Evolutionary conservation across 805 yeast genomes (phyloP).

Genomic region (Ogataea salicorniae): DNA sequence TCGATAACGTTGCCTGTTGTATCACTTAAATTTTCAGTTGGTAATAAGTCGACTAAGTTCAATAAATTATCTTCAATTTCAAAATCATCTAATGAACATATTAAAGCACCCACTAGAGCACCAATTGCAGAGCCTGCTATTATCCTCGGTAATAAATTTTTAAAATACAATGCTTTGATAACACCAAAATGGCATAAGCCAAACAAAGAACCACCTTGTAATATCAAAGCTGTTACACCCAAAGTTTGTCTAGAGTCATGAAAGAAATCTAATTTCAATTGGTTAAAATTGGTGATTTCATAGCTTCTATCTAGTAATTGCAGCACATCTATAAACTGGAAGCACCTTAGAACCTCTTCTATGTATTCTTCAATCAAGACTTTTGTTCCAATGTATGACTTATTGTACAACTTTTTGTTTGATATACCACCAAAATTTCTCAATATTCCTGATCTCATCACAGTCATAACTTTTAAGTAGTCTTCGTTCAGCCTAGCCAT

Average conservation of each 20-base stretch:
- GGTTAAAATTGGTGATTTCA: slow-evolving; percentile 43
- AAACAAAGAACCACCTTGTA: slow-evolving; percentile 94
- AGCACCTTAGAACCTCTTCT: slow-evolving; percentile 63
- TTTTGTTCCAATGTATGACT: slow-evolving; percentile 86
- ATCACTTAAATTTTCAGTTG: slow-evolving; percentile 22
- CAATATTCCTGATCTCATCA: slow-evolving; percentile 75
- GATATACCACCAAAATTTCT: slow-evolving; percentile 91
- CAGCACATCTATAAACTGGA: slow-evolving; percentile 53
- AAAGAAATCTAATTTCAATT: slow-evolving; percentile 65
- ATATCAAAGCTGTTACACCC: slow-evolving; percentile 84
- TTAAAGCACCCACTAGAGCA: slow-evolving; percentile 83
- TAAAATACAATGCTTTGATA: slow-evolving; percentile 71
- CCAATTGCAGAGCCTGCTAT: slow-evolving; percentile 93
- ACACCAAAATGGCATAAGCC: slow-evolving; percentile 95
- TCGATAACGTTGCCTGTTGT: slow-evolving; percentile 59
- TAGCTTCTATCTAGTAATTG: slow-evolving; percentile 22
- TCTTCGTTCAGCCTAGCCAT: slow-evolving; percentile 60
- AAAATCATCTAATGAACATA: slow-evolving; percentile 65
- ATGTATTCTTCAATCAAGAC: slow-evolving; percentile 82
- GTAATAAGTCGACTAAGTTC: slow-evolving; percentile 44
- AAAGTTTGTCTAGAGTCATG: slow-evolving; percentile 82
- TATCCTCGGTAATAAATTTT: slow-evolving; percentile 74
- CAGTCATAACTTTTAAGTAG: slow-evolving; percentile 51
- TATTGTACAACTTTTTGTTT: slow-evolving; percentile 69
- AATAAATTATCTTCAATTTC: slow-evolving; percentile 47